Percentiles rank a stretch among this genome's conserved stretches.
Evolutionary conservation across 768 basidiomycete genomes (phyloP).

Genomic region (Suillus brevipes): DNA sequence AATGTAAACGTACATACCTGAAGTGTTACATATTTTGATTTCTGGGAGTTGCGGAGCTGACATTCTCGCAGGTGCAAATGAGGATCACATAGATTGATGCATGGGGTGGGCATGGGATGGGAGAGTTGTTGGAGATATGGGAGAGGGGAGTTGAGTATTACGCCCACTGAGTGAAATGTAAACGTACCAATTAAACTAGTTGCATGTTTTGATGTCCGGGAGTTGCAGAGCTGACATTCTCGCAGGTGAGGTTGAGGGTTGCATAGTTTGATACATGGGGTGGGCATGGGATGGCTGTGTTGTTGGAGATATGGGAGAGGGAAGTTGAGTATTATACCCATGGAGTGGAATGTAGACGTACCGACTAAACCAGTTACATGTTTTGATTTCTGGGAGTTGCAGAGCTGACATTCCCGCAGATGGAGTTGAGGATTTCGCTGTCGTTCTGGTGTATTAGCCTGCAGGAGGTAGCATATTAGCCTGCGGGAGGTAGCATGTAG

Average conservation of each 20-base stretch:
- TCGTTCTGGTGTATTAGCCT: slow-evolving; percentile 21
- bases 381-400: slow-evolving; percentile 57
- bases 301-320: slow-evolving; percentile 49
- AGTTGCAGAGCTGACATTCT: no score
- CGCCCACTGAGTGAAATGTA: slow-evolving; percentile 16
- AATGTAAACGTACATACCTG: slow-evolving; percentile 43
- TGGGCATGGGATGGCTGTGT: slow-evolving; percentile 36
- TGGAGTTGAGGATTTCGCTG: slow-evolving; percentile 33
- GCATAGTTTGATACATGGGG: slow-evolving; percentile 21
- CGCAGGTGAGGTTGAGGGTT: no score
- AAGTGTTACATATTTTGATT: slow-evolving; percentile 64
- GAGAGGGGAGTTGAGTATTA: slow-evolving; percentile 52
- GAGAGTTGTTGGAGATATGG: slow-evolving; percentile 51
- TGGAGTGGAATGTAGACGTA: slow-evolving; percentile 36
- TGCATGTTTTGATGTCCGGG: no score
- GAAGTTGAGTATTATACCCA: slow-evolving; percentile 43
- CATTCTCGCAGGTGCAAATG: slow-evolving; percentile 37
- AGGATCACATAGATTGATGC: no score
- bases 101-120: slow-evolving; percentile 31
- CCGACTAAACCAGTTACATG: slow-evolving; percentile 71
- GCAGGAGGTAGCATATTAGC: no score
- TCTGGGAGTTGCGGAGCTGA: slow-evolving; percentile 49
- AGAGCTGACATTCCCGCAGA: slow-evolving; percentile 36
- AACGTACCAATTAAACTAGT: no score
- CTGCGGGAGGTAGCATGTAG: no score